Evolutionary conservation across 345 rosid species (phyloP), one percentile per base, ranked within the genome.

Genomic region (Acer negundo): DNA sequence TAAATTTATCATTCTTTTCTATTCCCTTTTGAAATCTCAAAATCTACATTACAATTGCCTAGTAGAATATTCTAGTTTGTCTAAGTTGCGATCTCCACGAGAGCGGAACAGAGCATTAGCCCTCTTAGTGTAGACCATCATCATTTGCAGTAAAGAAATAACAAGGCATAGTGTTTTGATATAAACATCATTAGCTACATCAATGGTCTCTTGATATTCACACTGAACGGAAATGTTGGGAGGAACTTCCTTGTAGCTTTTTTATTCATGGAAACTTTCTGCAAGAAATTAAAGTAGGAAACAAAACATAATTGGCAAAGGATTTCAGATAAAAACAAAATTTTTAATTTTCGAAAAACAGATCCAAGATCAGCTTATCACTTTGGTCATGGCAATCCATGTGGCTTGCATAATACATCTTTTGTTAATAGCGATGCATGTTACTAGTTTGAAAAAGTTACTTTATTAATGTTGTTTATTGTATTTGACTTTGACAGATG

Each of bases 401-500:
- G 0, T 16, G 53, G 73, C 22, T 72, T 58, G 13, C 59, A 22
- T 42, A 3, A 38, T 10, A 72, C 22, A 59, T 59, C 63, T 59
- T 59, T 59, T 59, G 26, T 59, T n/a, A 5, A 20, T n/a, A 4
- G 38, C 56, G 15, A 75, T 28, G 62, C 31, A 20, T 47, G 31
- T 44, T 3, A 59, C 16, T 58, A 1, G 24, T 12, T 56, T 62
- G 51, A 28, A 23, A 22, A 44, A 20, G 63, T 9, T 46, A 26
- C 49, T 63, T 4, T 49, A 62, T 8, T 74, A 38, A 63, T 31
- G 13, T 75, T 44, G 31, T 12, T 47, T 67, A 20, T 51, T 72
- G 28, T 28, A 12, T 79, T 67, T 47, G 70, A 24, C 67, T 73
- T 77, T 70, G 9, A 76, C 85, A 87, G 92, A 79, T 46, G 77